Percentiles rank a stretch among this genome's conserved stretches.
These are phyloP conservation scores for Calocera viscosa DNA, from an alignment of 768 basidiomycete species.

Conservation along the genomic window DNA sequence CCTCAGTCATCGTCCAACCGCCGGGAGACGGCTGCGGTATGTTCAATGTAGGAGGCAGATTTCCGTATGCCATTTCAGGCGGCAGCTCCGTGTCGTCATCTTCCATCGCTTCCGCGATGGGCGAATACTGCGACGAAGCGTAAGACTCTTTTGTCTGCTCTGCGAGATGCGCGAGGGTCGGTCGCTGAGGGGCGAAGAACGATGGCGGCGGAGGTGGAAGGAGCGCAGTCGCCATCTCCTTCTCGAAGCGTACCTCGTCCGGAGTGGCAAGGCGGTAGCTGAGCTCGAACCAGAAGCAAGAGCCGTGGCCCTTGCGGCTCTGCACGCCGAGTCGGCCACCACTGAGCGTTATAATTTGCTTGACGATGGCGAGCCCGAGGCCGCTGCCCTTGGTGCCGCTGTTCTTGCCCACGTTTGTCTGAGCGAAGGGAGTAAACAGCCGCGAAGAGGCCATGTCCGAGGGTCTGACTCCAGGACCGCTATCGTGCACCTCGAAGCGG, in stretches of 20 bases:
- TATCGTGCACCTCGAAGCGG: slow-evolving; percentile 11
- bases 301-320: slow-evolving; percentile 24
- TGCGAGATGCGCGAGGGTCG: background rate
- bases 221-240: background rate
- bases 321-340: slow-evolving; percentile 28
- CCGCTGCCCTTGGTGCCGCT: slow-evolving; percentile 29
- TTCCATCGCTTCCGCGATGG: background rate
- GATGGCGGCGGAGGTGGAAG: background rate
- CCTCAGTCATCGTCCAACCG: background rate
- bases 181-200: background rate
- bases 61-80: background rate
- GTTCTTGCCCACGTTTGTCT: slow-evolving; percentile 27
- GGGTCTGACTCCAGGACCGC: slow-evolving; percentile 17
- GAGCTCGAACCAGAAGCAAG: slow-evolving; percentile 24
- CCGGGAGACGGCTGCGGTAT: background rate
- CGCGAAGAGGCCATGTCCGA: slow-evolving; percentile 22
- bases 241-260: background rate
- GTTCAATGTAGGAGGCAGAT: background rate
- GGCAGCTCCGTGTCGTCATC: background rate
- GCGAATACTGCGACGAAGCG: background rate
- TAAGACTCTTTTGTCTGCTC: background rate
- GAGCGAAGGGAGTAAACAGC: slow-evolving; percentile 22
- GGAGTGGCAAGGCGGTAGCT: background rate
- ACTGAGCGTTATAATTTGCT: slow-evolving; percentile 26
- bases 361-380: slow-evolving; percentile 25